Percentiles rank a stretch among this genome's conserved stretches.
Evolutionary conservation across 495 filamentous ascomycete species (phyloP).

Genomic region (Amniculicola lignicola): DNA sequence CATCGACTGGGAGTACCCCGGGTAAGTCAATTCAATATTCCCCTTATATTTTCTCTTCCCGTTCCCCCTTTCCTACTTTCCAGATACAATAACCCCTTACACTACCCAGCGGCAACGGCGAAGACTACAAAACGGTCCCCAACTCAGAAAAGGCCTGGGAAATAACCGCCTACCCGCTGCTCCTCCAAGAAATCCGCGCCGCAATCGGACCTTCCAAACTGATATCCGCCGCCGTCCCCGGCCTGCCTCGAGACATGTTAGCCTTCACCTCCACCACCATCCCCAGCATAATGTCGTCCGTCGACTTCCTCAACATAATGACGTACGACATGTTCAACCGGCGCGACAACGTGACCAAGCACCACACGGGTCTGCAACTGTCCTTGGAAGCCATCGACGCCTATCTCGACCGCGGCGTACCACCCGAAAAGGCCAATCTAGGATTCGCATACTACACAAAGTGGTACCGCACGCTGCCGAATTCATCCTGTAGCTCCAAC

Average conservation of each 20-base stretch:
- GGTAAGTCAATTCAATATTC: constrained; percentile 1
- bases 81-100: constrained; percentile 9
- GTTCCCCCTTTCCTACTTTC: background rate
- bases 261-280: constrained; percentile 63
- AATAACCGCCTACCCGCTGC: constrained; percentile 60
- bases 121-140: constrained; percentile 66
- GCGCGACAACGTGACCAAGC: constrained; percentile 64
- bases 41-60: background rate
- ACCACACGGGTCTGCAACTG: constrained; percentile 59
- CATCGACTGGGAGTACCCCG: constrained; percentile 78
- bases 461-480: constrained; percentile 61
- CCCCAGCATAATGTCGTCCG: constrained; percentile 57
- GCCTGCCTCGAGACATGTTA: constrained; percentile 65
- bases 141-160: constrained; percentile 62
- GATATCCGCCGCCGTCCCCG: constrained; percentile 68
- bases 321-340: constrained; percentile 76
- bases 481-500: constrained; percentile 45
- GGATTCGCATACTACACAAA: constrained; percentile 73
- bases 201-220: constrained; percentile 57
- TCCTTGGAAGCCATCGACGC: constrained; percentile 57
- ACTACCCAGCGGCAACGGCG: constrained; percentile 60
- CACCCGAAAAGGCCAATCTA: constrained; percentile 59
- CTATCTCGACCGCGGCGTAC: constrained; percentile 58
- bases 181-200: constrained; percentile 59
- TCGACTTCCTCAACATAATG: constrained; percentile 78